Evolutionary conservation across 23 red algal species (phyloP).

Genomic region (Chondrus crispus): DNA sequence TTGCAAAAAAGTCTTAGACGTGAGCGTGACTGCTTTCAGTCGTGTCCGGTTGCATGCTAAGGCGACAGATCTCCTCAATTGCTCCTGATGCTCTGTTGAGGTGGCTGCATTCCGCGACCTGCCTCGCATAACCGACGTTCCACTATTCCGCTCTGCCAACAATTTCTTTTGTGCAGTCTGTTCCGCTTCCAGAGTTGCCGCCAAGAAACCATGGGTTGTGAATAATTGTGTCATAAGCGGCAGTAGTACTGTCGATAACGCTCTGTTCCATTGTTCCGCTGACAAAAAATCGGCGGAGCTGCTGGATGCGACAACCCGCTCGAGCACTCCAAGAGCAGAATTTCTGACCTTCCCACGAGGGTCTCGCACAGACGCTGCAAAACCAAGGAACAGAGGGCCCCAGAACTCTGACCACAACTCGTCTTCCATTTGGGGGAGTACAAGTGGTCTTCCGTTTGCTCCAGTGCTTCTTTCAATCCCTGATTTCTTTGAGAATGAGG

Average conservation of each 20-base stretch:
- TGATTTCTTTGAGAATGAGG: conserved; percentile 15
- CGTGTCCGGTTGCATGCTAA: conserved; percentile 48
- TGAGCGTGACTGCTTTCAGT: conserved; percentile 52
- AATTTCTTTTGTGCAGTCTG: conserved; percentile 42
- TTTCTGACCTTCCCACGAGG: conserved; percentile 47
- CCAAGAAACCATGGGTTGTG: conserved; percentile 36
- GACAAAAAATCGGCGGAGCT: conserved; percentile 46
- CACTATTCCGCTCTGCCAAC: conserved; percentile 22
- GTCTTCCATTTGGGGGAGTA: neutral
- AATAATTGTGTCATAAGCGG: conserved; percentile 59
- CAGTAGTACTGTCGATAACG: conserved; percentile 46
- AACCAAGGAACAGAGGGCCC: conserved; percentile 45
- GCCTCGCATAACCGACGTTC: neutral
- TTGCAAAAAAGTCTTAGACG: conserved; percentile 70
- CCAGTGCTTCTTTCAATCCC: neutral
- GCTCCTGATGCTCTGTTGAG: conserved; percentile 49
- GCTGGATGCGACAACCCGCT: conserved; percentile 52
- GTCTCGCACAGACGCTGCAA: conserved; percentile 43
- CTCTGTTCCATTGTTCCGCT: conserved; percentile 42
- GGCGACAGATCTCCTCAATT: conserved; percentile 30
- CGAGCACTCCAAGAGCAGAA: conserved; percentile 45
- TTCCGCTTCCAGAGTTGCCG: conserved; percentile 61
- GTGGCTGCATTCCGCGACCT: neutral
- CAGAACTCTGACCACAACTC: conserved; percentile 63
- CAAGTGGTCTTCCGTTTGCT: neutral